phyloP scores from a whole-genome alignment of 2,329 filamentous ascomycete species.

The Aquanectria penicillioides region DNA sequence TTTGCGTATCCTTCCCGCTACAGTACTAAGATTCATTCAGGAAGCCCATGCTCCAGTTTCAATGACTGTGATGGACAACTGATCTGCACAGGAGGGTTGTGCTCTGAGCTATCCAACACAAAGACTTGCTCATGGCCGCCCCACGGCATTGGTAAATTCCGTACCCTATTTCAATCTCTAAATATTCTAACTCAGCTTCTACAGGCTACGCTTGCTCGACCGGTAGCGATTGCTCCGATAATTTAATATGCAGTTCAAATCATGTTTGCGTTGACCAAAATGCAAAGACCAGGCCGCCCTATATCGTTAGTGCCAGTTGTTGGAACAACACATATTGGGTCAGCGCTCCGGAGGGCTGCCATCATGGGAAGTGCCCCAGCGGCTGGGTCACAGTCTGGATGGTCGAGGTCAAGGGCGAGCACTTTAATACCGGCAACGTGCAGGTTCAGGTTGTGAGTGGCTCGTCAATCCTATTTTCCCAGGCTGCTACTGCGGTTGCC shows the following conservation, averaged over 20 bases:
- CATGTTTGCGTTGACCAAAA: slow-evolving; percentile 4
- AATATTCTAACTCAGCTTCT: not conserved
- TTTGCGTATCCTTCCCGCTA: not conserved
- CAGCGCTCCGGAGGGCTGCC: slow-evolving; percentile 1
- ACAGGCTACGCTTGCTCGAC: not conserved
- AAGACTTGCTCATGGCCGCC: slow-evolving; percentile 10
- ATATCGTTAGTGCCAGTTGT: not conserved
- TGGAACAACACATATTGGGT: slow-evolving; percentile 13
- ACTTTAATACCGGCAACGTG: slow-evolving; percentile 4
- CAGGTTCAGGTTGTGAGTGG: slow-evolving; percentile 1
- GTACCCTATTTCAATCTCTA: fast-evolving
- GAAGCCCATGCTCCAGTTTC: not conserved
- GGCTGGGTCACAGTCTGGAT: slow-evolving; percentile 4
- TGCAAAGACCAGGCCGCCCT: not conserved
- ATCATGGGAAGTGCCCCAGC: not conserved
- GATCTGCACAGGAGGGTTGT: not conserved
- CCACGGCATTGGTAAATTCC: slow-evolving; percentile 2
- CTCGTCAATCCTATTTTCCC: not conserved
- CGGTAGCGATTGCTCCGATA: not conserved
- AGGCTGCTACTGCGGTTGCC: not conserved
- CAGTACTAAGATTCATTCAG: not conserved
- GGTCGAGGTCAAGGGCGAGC: slow-evolving; percentile 8
- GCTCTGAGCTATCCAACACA: slow-evolving; percentile 3
- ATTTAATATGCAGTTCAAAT: not conserved
- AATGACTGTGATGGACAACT: slow-evolving; percentile 5